Base-by-base conservation (phyloP, 352 stramenopile species). In the Pythium utonaiense region DNA sequence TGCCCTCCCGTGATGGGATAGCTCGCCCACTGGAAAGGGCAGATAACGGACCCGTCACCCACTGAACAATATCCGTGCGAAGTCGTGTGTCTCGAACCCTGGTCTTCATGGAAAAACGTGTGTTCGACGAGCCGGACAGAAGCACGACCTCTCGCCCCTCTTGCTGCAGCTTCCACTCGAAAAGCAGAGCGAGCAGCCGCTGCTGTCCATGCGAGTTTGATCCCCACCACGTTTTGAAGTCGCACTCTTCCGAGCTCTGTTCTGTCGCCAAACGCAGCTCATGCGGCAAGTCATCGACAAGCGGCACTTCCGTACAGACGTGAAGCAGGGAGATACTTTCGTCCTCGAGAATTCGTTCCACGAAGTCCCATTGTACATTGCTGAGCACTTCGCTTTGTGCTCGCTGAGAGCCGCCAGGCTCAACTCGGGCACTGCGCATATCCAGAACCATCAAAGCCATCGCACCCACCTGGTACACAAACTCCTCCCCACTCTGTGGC, bases 141-240 rank as follows among this genome's bases (percentile, higher is more conserved):
- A 89, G 30, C 9, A 84, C 17, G 42, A 78, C 77, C 9, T 86
- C 34, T 0, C 80, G 72, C 2, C 61, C 75, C 22, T 73, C 60
- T 17, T 74, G 67, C 41, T 83, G 66, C 16, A 91, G 49, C 38
- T 88, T 89, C 82, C 82, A 91, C n/a, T 89, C 78, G 31, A 89
- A 89, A 5, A 91, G 42, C 10, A 83, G 30, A 1, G 58, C 67
- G 4, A 91, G 55, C 5, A 91, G 53, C 1, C 80, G 73, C 47
- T 71, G 51, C 33, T 88, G 82, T 0, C 67, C 65, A 16, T 56
- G 24, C 0, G 63, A 47, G 34, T 78, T 81, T 5, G 25, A 44
- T 4, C 68, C 62, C 80, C 82, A 91, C 52, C 74, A 67, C 0
- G 58, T 81, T 24, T 67, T 69, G 21, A 64, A 62, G 17, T 71